Percentiles rank a stretch among this genome's conserved stretches.
phyloP scores from a whole-genome alignment of 768 basidiomycete species.

The Calvatia gigantea region DNA sequence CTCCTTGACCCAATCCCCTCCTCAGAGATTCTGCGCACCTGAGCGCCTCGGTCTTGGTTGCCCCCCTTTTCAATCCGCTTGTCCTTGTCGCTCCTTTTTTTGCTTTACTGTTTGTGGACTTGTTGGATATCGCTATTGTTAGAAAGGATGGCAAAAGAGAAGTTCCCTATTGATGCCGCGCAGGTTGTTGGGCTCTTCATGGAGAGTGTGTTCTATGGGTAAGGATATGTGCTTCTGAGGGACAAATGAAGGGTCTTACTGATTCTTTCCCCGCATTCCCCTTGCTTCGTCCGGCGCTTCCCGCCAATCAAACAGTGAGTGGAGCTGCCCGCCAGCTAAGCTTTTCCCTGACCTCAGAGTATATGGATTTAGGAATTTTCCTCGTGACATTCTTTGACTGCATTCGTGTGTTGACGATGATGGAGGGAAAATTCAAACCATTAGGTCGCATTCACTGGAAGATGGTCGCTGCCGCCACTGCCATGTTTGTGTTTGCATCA shows the following conservation, averaged over 20 bases:
- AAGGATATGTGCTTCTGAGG: neutral
- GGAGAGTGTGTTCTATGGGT: slow-evolving; percentile 37
- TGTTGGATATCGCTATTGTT: neutral
- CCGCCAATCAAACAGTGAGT: neutral
- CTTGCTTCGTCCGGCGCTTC: neutral
- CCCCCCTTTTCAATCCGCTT: neutral
- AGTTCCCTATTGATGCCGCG: slow-evolving; percentile 31
- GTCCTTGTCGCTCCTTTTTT: slow-evolving; percentile 2
- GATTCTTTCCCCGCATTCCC: neutral
- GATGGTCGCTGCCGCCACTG: slow-evolving; percentile 33
- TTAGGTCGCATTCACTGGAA: slow-evolving; percentile 25
- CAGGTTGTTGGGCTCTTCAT: slow-evolving; percentile 39
- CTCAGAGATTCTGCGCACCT: neutral
- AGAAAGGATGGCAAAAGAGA: slow-evolving; percentile 18
- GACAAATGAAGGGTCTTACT: neutral
- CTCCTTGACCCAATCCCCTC: neutral
- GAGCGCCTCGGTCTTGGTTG: neutral
- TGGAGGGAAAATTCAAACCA: slow-evolving; percentile 26
- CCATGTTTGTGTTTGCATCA: slow-evolving; percentile 38
- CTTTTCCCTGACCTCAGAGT: neutral
- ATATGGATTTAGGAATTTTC: slow-evolving; percentile 26
- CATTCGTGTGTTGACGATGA: slow-evolving; percentile 30
- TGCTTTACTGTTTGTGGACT: neutral
- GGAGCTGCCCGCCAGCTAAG: no score
- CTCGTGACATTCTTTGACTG: slow-evolving; percentile 35